phyloP scores from a whole-genome alignment of 768 basidiomycete genomes.

The Neoboletus subvelutipes region DNA sequence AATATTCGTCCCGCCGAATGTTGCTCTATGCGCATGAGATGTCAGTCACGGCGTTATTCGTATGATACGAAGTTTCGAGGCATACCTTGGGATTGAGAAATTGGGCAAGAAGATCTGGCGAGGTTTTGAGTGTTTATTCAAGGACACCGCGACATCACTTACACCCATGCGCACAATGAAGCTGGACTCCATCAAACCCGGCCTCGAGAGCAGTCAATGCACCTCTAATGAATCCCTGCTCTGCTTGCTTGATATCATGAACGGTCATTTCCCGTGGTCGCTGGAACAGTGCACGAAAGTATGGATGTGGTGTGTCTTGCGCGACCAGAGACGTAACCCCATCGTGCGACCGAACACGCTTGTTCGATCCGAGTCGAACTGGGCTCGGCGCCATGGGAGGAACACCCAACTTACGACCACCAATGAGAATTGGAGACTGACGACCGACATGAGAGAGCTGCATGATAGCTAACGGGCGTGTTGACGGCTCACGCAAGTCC shows the following conservation, averaged over 20 bases:
- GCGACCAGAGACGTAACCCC: constrained; percentile 2
- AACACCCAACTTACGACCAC: constrained; percentile 60
- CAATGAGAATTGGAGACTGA: constrained; percentile 73
- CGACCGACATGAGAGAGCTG: constrained; percentile 84
- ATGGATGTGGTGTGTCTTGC: constrained; percentile 16
- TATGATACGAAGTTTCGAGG: neutral
- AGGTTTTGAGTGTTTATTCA: neutral
- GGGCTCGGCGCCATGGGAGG: constrained; percentile 73
- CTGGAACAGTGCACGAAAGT: constrained; percentile 55
- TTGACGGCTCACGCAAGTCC: constrained; percentile 5
- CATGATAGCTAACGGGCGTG: constrained; percentile 56
- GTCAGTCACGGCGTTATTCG: constrained; percentile 20
- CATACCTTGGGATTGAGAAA: constrained; percentile 73
- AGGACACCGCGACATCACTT: constrained; percentile 31
- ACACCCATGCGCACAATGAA: constrained; percentile 90
- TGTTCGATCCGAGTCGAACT: constrained; percentile 44
- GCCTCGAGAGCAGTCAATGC: constrained; percentile 61
- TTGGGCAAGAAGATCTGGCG: constrained; percentile 70
- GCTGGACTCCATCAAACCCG: constrained; percentile 84
- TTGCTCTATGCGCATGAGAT: constrained; percentile 40
- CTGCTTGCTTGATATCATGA: constrained; percentile 58
- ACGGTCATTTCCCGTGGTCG: constrained; percentile 58
- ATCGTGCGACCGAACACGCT: constrained; percentile 4
- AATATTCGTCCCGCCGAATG: constrained; percentile 60
- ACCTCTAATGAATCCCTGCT: constrained; percentile 64